Conservation (phyloP, 2,329 filamentous ascomycete species). For the Colletotrichum cuscutae region DNA sequence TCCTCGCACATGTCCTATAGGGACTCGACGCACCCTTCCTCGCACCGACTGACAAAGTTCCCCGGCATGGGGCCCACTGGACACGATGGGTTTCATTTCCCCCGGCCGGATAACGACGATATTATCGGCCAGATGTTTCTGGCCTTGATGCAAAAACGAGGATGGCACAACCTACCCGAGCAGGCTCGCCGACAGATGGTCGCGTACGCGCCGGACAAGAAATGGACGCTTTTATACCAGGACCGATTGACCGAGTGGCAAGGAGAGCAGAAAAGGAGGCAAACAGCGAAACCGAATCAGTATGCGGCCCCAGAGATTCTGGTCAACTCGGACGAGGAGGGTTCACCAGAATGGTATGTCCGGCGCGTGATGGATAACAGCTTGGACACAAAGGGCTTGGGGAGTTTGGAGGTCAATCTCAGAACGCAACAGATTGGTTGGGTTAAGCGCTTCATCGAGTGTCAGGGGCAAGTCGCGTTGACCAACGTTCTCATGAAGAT, state of each 20-base stretch:
- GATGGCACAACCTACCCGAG: conserved; percentile 96
- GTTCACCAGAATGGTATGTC: conserved; percentile 98
- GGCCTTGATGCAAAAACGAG: conserved; percentile 95
- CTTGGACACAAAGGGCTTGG: conserved; percentile 89
- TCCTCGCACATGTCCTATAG: conserved; percentile 52
- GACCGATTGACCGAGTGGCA: conserved; percentile 94
- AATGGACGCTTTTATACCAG: conserved; percentile 97
- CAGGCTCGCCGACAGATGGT: conserved; percentile 96
- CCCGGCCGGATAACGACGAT: conserved; percentile 81
- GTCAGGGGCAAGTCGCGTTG: conserved; percentile 94
- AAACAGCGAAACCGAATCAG: conserved; percentile 74
- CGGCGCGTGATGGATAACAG: conserved; percentile 96
- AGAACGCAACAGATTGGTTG: conserved; percentile 97
- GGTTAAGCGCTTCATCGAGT: conserved; percentile 97
- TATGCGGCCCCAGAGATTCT: conserved; percentile 77
- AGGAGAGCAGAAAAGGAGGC: conserved; percentile 89
- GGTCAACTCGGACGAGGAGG: conserved; percentile 89
- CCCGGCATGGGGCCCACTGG: conserved; percentile 48
- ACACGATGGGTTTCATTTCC: conserved; percentile 69
- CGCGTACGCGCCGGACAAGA: conserved; percentile 92
- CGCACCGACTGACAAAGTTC: conserved; percentile 67
- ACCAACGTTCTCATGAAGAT: conserved; percentile 94
- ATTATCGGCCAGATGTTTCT: conserved; percentile 92
- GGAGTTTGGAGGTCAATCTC: conserved; percentile 92
- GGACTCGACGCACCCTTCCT: conserved; percentile 56